Evolutionary conservation across 768 basidiomycete genomes (phyloP).

Genomic region (Cytidiella melzeri): DNA sequence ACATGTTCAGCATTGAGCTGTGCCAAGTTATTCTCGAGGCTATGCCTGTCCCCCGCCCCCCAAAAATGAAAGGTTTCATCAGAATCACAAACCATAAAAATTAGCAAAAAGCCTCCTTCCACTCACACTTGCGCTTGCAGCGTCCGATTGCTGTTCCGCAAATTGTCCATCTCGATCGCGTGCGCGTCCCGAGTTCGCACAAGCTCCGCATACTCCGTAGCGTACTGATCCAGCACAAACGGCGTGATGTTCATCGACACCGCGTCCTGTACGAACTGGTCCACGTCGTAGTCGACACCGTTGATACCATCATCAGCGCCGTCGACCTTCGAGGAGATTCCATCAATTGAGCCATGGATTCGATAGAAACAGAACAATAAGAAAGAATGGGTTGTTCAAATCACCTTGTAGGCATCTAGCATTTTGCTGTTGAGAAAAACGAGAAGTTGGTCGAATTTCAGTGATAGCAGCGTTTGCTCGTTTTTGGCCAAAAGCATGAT

Average conservation of each 20-base stretch:
- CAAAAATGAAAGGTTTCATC: slow-evolving; percentile 4
- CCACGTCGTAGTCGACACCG: slow-evolving; percentile 45
- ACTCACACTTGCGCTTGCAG: slow-evolving; percentile 77
- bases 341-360: no score
- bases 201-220: slow-evolving; percentile 82
- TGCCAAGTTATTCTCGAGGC: slow-evolving; percentile 70
- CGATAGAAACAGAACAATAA: neutral
- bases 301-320: no score
- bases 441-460: slow-evolving; percentile 92
- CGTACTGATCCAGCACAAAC: slow-evolving; percentile 90
- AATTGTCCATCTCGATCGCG: slow-evolving; percentile 73
- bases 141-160: slow-evolving; percentile 73
- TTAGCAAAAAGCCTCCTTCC: no score
- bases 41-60: no score
- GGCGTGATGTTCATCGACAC: slow-evolving; percentile 84
- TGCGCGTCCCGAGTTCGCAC: slow-evolving; percentile 76
- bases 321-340: no score
- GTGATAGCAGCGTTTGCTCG: slow-evolving; percentile 65
- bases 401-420: slow-evolving; percentile 76
- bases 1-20: slow-evolving; percentile 83
- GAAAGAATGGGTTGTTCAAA: no score
- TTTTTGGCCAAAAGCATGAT: slow-evolving; percentile 83
- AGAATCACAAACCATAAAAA: neutral
- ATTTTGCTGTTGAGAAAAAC: slow-evolving; percentile 74
- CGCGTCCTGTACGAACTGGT: slow-evolving; percentile 86